Conservation (phyloP, 2,329 filamentous ascomycete species). For the Aspergillus clavatus region DNA sequence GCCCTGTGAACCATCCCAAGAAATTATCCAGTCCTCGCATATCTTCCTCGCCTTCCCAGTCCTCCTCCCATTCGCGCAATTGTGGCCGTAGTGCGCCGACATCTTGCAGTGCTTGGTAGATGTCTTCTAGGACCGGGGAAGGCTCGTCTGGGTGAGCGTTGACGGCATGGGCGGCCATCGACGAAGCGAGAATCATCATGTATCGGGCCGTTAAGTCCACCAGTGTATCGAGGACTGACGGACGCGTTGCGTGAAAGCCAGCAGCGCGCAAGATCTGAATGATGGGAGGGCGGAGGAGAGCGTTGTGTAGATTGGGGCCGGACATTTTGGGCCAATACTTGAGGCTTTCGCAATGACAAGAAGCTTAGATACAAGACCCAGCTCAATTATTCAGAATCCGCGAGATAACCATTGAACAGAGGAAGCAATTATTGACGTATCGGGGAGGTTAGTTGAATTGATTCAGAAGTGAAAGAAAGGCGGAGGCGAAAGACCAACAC, state of each 20-base stretch:
- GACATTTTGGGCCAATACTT: constrained; percentile 35
- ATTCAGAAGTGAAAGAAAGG: constrained; percentile 1
- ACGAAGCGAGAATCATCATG: constrained; percentile 66
- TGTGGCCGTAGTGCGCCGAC: constrained; percentile 69
- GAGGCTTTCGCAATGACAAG: neutral
- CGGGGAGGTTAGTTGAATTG: neutral
- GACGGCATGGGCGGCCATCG: constrained; percentile 65
- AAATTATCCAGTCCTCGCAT: constrained; percentile 72
- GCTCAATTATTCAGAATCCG: neutral
- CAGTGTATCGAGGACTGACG: constrained; percentile 79
- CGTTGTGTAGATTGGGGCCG: constrained; percentile 58
- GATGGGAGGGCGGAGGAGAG: constrained; percentile 78
- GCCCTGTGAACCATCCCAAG: constrained; percentile 70
- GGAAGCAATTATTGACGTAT: neutral
- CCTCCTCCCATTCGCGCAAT: constrained; percentile 62
- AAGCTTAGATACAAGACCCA: neutral
- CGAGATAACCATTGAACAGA: neutral
- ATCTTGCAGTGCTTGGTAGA: constrained; percentile 80
- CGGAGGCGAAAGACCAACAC: constrained; percentile 1
- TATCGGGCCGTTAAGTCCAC: constrained; percentile 82
- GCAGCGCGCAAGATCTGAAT: constrained; percentile 88
- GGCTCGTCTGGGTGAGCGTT: constrained; percentile 62
- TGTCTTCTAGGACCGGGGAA: constrained; percentile 65
- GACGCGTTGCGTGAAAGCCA: constrained; percentile 78
- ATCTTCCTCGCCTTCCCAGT: constrained; percentile 69